Evolutionary conservation across 768 basidiomycete genomes (phyloP).

Genomic region (Thelephora ganbajun): DNA sequence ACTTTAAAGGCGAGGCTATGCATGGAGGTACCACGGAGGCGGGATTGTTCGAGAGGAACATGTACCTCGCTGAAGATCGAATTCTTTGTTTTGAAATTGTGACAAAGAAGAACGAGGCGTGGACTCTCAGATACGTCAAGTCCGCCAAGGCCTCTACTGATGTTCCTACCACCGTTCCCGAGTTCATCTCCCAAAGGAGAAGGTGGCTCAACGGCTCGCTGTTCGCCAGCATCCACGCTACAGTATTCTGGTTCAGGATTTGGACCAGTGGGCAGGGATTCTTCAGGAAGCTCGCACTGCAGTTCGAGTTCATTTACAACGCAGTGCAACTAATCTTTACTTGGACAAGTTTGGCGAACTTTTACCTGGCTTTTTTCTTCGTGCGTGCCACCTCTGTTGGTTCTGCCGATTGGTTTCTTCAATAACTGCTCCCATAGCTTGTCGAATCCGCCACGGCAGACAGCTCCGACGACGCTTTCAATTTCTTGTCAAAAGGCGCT

Average conservation of each 20-base stretch:
- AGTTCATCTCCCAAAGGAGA: constrained; percentile 90
- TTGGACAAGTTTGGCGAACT: constrained; percentile 90
- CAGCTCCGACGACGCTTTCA: constrained; percentile 54
- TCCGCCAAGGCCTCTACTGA: constrained; percentile 94
- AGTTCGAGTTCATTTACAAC: constrained; percentile 85
- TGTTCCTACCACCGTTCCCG: constrained; percentile 80
- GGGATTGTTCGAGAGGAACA: constrained; percentile 75
- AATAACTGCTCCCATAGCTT: constrained; percentile 33
- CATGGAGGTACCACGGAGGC: constrained; percentile 48
- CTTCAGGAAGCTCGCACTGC: constrained; percentile 69
- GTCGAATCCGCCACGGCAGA: constrained; percentile 63
- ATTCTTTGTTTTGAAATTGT: constrained; percentile 91
- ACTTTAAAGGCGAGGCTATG: constrained; percentile 89
- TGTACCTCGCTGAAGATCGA: constrained; percentile 86
- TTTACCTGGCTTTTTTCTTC: constrained; percentile 91
- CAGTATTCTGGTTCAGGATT: constrained; percentile 78
- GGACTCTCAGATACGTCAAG: constrained; percentile 82
- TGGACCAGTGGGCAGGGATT: constrained; percentile 87
- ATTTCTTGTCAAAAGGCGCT: constrained; percentile 59
- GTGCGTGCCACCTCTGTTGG: constrained; percentile 29
- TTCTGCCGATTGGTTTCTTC: constrained; percentile 10
- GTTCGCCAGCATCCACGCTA: constrained; percentile 88
- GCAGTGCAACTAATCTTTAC: constrained; percentile 81
- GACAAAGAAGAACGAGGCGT: constrained; percentile 73
- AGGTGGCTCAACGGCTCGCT: constrained; percentile 84